phyloP scores from a whole-genome alignment of 2,329 filamentous ascomycete species.

The Harringtonia lauricola region DNA sequence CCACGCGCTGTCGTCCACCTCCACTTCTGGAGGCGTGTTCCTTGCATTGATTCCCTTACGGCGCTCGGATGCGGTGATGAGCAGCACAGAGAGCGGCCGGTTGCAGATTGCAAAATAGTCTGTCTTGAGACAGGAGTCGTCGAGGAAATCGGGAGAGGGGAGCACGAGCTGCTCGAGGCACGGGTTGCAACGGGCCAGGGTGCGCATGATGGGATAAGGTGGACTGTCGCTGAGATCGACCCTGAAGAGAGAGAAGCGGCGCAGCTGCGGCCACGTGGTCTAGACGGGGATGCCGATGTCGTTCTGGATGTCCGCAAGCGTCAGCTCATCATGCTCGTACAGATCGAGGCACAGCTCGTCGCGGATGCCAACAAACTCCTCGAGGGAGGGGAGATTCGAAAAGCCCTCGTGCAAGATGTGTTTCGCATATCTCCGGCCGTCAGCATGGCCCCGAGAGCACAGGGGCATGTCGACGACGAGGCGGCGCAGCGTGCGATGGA shows the following conservation, averaged over 20 bases:
- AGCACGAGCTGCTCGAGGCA: slow-evolving; percentile 30
- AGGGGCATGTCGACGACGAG: slow-evolving; percentile 38
- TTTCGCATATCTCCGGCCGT: slow-evolving; percentile 26
- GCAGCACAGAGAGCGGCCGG: slow-evolving; percentile 18
- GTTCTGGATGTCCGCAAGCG: no score
- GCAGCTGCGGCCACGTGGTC: slow-evolving; percentile 30
- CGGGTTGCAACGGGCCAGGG: slow-evolving; percentile 20
- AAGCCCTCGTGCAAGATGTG: slow-evolving; percentile 33
- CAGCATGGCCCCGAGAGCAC: slow-evolving; percentile 26
- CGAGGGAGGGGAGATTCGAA: slow-evolving; percentile 26
- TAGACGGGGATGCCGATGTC: slow-evolving; percentile 21
- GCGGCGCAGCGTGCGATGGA: slow-evolving; percentile 27
- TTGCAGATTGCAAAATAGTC: slow-evolving; percentile 25
- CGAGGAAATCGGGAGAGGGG: slow-evolving; percentile 23
- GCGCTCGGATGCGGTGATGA: slow-evolving; percentile 20
- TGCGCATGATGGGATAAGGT: slow-evolving; percentile 21
- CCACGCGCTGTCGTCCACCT: slow-evolving; percentile 12
- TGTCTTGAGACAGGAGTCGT: slow-evolving; percentile 25
- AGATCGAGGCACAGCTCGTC: slow-evolving; percentile 31
- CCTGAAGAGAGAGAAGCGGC: slow-evolving; percentile 30
- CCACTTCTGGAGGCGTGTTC: no score
- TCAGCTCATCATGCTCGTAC: not conserved
- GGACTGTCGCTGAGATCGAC: slow-evolving; percentile 20
- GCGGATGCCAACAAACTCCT: slow-evolving; percentile 35
- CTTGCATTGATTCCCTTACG: no score